These are phyloP conservation scores for Geoglossum cookeanum DNA, from an alignment of 2,329 filamentous ascomycete species.

Conservation along the genomic window DNA sequence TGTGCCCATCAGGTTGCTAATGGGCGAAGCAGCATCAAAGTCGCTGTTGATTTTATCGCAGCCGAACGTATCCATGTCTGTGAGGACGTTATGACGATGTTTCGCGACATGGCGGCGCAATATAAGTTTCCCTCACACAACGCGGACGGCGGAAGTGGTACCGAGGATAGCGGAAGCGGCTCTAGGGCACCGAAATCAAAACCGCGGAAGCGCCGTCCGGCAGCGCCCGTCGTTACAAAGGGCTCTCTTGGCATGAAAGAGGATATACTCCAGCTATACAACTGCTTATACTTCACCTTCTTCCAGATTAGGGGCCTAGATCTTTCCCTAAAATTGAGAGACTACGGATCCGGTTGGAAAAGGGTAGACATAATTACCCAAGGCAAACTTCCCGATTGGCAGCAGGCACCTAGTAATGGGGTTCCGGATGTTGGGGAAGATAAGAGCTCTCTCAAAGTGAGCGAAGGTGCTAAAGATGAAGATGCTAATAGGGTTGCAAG, in stretches of 20 bases:
- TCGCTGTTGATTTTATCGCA: slow-evolving; percentile 15
- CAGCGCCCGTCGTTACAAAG: background rate
- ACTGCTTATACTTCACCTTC: slow-evolving; percentile 12
- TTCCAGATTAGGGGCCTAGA: background rate
- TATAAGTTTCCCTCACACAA: background rate
- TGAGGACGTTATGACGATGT: slow-evolving; percentile 11
- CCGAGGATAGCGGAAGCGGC: slow-evolving; percentile 6
- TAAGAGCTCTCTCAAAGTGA: background rate
- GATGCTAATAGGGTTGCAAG: too few species aligned
- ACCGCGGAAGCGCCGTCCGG: background rate
- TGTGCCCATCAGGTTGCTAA: slow-evolving; percentile 16
- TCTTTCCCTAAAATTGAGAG: background rate
- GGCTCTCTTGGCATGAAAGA: slow-evolving; percentile 10
- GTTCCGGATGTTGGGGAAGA: background rate
- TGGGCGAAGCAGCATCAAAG: slow-evolving; percentile 14
- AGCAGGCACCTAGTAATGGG: background rate
- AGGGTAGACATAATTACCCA: background rate
- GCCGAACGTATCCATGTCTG: slow-evolving; percentile 13
- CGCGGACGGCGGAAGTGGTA: slow-evolving; percentile 6
- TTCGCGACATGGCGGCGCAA: slow-evolving; percentile 8
- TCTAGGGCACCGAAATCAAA: background rate
- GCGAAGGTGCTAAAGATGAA: background rate
- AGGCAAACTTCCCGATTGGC: background rate
- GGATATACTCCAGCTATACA: slow-evolving; percentile 15
- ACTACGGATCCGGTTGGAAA: background rate